phyloP scores from a whole-genome alignment of 2,329 filamentous ascomycete species.

The Paramyrothecium sp. region DNA sequence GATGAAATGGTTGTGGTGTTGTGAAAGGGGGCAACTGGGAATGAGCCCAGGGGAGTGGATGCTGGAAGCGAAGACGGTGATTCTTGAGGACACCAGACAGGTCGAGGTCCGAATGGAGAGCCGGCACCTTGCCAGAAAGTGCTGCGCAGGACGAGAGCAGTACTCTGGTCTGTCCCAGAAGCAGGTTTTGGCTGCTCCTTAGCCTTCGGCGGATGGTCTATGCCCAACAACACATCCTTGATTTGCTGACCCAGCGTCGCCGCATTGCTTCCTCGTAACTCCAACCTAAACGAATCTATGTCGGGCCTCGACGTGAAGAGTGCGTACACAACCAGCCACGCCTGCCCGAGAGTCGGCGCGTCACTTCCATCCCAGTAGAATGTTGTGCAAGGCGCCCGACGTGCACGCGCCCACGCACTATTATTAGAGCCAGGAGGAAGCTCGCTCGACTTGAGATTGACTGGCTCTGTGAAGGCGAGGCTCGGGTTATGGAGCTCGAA shows the following conservation, averaged over 20 bases:
- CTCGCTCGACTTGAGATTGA: not conserved
- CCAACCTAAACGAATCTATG: slow-evolving; percentile 19
- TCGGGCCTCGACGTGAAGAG: slow-evolving; percentile 34
- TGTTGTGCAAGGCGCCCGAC: slow-evolving; percentile 43
- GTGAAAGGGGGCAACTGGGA: not conserved
- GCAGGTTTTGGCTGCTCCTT: slow-evolving; percentile 13
- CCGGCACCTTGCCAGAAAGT: slow-evolving; percentile 67
- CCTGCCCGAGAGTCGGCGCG: slow-evolving; percentile 41
- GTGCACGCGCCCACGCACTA: slow-evolving; percentile 48
- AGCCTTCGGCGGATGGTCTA: slow-evolving; percentile 35
- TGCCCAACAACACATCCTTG: slow-evolving; percentile 35
- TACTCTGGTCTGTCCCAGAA: slow-evolving; percentile 28
- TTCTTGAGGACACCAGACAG: slow-evolving; percentile 43
- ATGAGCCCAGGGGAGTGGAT: slow-evolving; percentile 33
- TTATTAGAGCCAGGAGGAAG: slow-evolving; percentile 13
- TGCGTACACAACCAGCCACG: slow-evolving; percentile 48
- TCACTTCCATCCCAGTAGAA: slow-evolving; percentile 36
- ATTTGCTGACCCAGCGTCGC: slow-evolving; percentile 9
- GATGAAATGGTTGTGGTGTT: not conserved
- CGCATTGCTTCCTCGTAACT: slow-evolving; percentile 12
- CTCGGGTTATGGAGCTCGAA: not conserved
- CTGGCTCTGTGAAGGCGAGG: not conserved
- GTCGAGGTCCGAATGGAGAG: slow-evolving; percentile 61
- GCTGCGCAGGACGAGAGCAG: slow-evolving; percentile 41
- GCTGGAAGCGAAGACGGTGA: slow-evolving; percentile 31